Base-by-base conservation (phyloP, 208 protist genomes). In the Crithidia acanthocephali region DNA sequence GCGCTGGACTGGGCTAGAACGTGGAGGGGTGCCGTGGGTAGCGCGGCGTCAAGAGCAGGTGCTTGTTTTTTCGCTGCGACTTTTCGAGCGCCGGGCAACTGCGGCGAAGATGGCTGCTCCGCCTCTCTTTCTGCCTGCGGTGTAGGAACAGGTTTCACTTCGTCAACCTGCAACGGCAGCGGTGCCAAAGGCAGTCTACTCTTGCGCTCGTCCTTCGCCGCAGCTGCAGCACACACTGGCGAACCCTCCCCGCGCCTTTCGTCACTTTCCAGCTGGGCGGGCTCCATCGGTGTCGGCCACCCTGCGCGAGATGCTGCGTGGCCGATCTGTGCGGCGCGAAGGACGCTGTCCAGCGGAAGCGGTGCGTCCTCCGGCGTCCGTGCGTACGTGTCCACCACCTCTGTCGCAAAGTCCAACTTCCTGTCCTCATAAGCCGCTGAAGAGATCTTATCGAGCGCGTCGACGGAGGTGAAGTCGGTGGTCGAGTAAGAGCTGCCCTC, bases 321-420 rank as follows among this genome's bases (percentile, higher is more conserved):
- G n/a, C n/a, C n/a, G n/a, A n/a, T n/a, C n/a, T n/a, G n/a, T n/a
- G n/a, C n/a, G n/a, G n/a, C n/a, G n/a, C n/a, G n/a, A n/a, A n/a
- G n/a, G n/a, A 22, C 28, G 6, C 18, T 28, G 55, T 60, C 33
- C 35, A 13, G 11, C 5, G 16, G n/a, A 2, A 56, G 47, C 3
- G 47, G 35, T 27, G 9, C 28, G 0, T 42, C 63, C 5, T 68
- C 63, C 8, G 63, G 63, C 2, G 51, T 59, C 33, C 22, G 35
- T 3, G 50, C 50, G n/a, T 66, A 66, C 22, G 61, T 56, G 22
- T 66, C 47, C 32, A 56, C 47, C 10, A 66, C 45, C 1, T 20
- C 47, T 16, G 18, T 25, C 18, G 61, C 44, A 28, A 66, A n/a
- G 15, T 66, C 47, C 2, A 66, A 44, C 22, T 27, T 42, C 23